Percentiles rank a stretch among this genome's conserved stretches.
Evolutionary conservation across 2,329 filamentous ascomycete genomes (phyloP).

Genomic region (Fusarium zealandicum): DNA sequence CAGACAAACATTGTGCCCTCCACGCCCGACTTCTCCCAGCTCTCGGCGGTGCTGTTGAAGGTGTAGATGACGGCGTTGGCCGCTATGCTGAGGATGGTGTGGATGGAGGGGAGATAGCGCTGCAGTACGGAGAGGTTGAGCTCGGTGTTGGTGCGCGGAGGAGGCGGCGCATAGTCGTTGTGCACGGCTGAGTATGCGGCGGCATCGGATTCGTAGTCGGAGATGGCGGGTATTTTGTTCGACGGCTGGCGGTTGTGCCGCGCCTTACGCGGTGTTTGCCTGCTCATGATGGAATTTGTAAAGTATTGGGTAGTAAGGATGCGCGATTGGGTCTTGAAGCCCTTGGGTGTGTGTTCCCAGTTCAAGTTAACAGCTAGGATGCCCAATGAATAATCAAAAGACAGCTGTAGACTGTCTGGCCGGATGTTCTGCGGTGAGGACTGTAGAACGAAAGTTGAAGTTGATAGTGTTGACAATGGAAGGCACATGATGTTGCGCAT

Average conservation of each 20-base stretch:
- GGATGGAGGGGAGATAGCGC: slow-evolving; percentile 79
- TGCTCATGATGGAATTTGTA: slow-evolving; percentile 50
- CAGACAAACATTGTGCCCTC: slow-evolving; percentile 93
- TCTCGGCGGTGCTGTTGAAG: slow-evolving; percentile 68
- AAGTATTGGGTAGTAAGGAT: slow-evolving; percentile 13
- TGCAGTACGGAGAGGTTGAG: slow-evolving; percentile 87
- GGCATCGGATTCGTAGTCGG: slow-evolving; percentile 73
- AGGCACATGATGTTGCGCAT: slow-evolving; percentile 30
- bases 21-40: slow-evolving; percentile 85
- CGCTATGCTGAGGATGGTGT: slow-evolving; percentile 78
- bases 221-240: slow-evolving; percentile 51
- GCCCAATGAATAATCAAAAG: no score
- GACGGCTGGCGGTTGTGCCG: slow-evolving; percentile 53
- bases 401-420: no score
- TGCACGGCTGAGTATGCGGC: slow-evolving; percentile 48
- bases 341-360: neutral
- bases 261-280: slow-evolving; percentile 51
- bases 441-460: neutral
- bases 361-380: no score
- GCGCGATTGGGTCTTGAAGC: neutral
- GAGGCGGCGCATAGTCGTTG: slow-evolving; percentile 52
- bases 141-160: slow-evolving; percentile 77
- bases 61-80: slow-evolving; percentile 87
- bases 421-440: no score
- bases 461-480: slow-evolving; percentile 11